These are phyloP conservation scores for Microcos paniculata DNA, from an alignment of 345 rosid species.

Conservation along the genomic window DNA sequence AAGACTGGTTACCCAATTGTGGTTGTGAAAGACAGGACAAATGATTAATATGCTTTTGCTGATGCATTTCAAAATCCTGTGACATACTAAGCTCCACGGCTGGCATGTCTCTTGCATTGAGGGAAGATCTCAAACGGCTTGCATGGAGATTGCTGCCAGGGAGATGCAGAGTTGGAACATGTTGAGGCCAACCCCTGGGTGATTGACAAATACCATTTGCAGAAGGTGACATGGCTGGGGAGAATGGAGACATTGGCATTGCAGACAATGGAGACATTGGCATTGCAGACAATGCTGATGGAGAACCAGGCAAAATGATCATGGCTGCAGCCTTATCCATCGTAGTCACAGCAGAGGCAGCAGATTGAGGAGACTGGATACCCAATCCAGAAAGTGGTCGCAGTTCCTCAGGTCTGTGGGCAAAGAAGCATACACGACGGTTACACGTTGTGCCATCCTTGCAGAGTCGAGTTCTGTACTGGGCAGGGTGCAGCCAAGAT, in stretches of 20 bases:
- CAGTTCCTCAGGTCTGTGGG: conserved; percentile 42
- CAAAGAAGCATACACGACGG: conserved; percentile 50
- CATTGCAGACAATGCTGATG: conserved; percentile 37
- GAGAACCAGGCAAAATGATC: conserved; percentile 43
- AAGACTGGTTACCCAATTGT: conserved; percentile 22
- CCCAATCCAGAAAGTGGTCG: conserved; percentile 43
- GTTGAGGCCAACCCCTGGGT: conserved; percentile 41
- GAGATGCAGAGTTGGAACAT: conserved; percentile 44
- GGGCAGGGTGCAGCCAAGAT: conserved; percentile 78
- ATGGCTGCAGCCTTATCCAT: conserved; percentile 44
- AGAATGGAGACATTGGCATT: conserved; percentile 37
- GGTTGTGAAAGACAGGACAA: conserved; percentile 32
- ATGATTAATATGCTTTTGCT: conserved; percentile 31
- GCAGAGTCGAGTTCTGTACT: conserved; percentile 50
- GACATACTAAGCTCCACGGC: conserved; percentile 27
- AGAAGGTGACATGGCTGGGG: conserved; percentile 39
- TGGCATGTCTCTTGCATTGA: conserved; percentile 38
- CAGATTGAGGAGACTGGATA: conserved; percentile 40
- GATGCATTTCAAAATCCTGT: conserved; percentile 36
- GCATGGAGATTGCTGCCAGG: conserved; percentile 40
- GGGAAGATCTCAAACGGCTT: conserved; percentile 45
- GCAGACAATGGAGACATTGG: conserved; percentile 36
- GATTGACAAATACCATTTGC: conserved; percentile 31
- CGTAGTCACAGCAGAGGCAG: conserved; percentile 32
- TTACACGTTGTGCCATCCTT: conserved; percentile 50